Conservation (phyloP, 495 filamentous ascomycete genomes). For the Neurospora sp. region DNA sequence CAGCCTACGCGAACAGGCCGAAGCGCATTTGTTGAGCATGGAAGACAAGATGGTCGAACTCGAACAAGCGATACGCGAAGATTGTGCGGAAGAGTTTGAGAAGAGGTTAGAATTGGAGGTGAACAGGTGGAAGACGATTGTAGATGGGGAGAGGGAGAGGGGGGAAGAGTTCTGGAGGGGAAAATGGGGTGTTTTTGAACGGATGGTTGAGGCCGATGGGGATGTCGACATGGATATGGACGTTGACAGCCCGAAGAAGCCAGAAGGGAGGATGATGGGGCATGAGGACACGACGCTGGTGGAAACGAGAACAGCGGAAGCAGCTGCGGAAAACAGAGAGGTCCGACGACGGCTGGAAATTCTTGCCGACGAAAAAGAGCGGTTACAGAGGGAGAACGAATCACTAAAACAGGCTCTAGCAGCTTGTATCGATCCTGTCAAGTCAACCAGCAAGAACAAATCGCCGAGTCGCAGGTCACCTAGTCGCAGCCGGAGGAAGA, state of each 20-base stretch:
- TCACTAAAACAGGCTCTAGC: constrained; percentile 39
- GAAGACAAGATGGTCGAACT: constrained; percentile 61
- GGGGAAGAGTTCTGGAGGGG: constrained; percentile 78
- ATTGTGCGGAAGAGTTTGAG: constrained; percentile 82
- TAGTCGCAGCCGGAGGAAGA: not conserved
- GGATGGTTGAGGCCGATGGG: constrained; percentile 22
- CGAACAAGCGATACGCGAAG: constrained; percentile 83
- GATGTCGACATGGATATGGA: constrained; percentile 40
- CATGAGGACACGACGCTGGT: not conserved
- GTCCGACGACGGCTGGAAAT: not conserved
- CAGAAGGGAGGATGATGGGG: not conserved
- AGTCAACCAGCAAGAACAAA: not conserved
- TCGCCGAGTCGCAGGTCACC: not conserved
- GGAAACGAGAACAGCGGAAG: not conserved
- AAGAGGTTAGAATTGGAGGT: constrained; percentile 60
- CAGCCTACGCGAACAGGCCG: constrained; percentile 45
- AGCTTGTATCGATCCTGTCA: not conserved
- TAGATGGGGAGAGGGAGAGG: constrained; percentile 61
- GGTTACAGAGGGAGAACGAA: constrained; percentile 41
- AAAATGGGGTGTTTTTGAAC: constrained; percentile 79
- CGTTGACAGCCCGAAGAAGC: not conserved
- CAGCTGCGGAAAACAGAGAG: not conserved
- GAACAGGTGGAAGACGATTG: constrained; percentile 61
- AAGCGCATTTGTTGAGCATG: constrained; percentile 46
- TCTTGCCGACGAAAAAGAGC: constrained; percentile 48